Percentiles rank a stretch among this genome's conserved stretches.
These are phyloP conservation scores for Colletotrichum cordylinicola DNA, from an alignment of 2,329 filamentous ascomycete species.

Conservation along the genomic window DNA sequence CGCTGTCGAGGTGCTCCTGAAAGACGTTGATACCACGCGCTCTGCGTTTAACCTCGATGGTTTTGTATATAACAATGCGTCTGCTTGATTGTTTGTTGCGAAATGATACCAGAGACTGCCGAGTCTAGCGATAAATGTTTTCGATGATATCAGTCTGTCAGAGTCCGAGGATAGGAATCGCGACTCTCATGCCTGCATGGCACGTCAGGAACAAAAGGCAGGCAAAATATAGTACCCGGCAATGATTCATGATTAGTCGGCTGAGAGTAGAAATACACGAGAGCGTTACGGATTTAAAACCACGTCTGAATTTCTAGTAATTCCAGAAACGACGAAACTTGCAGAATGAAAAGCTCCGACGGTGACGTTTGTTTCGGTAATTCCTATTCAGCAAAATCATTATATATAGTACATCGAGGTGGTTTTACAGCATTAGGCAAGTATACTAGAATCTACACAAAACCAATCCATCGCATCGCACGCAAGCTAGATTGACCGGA, in stretches of 20 bases:
- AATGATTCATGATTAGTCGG: not conserved
- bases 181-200: not conserved
- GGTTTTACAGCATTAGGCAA: not conserved
- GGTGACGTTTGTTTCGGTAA: not conserved
- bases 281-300: not conserved
- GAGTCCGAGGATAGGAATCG: not conserved
- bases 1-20: conserved; percentile 26
- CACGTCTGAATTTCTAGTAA: too few relatives aligned
- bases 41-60: not conserved
- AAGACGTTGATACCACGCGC: not conserved
- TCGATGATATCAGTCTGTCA: not conserved
- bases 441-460: not conserved
- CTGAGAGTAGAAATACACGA: not conserved
- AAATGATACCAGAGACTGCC: not conserved
- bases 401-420: not conserved
- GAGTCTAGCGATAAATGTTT: not conserved
- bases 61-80: not conserved
- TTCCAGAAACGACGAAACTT: too few relatives aligned
- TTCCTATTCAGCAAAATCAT: fast-evolving
- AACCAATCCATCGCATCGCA: fast-evolving
- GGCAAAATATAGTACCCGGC: not conserved
- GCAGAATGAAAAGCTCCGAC: too few relatives aligned
- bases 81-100: not conserved
- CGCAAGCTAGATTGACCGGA: not conserved
- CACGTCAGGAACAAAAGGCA: not conserved